Percentiles rank a stretch among this genome's conserved stretches.
phyloP scores from a whole-genome alignment of 352 stramenopile species.

The Pythium rishiriense region DNA sequence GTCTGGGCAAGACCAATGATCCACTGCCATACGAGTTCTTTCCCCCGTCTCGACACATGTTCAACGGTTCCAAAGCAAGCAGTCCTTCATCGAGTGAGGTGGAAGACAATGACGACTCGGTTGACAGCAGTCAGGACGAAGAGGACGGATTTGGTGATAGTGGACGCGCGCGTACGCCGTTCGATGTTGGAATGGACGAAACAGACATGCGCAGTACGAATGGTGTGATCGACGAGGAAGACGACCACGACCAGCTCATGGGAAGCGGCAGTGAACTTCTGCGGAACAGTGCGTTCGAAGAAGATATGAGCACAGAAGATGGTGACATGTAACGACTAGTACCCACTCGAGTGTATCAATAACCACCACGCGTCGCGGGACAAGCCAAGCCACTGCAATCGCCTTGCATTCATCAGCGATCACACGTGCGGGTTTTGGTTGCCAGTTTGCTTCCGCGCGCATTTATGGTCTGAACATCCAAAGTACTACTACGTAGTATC shows the following conservation, averaged over 20 bases:
- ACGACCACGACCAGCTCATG: constrained; percentile 73
- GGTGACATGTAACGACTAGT: constrained; percentile 30
- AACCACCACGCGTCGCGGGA: background rate
- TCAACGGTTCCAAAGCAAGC: constrained; percentile 62
- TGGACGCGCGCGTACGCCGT: background rate
- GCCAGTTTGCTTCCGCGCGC: too few relatives aligned
- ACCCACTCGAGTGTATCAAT: constrained; percentile 13
- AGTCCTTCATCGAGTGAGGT: constrained; percentile 59
- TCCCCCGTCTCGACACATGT: constrained; percentile 70
- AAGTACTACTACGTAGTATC: background rate
- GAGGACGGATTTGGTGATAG: constrained; percentile 16
- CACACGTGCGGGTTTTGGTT: too few relatives aligned
- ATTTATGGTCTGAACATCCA: background rate
- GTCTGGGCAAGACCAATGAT: constrained; percentile 27
- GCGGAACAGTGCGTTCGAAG: constrained; percentile 59
- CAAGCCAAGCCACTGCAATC: too few relatives aligned
- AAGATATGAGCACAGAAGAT: constrained; percentile 35
- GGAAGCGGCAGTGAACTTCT: constrained; percentile 75
- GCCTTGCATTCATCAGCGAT: background rate
- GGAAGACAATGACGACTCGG: constrained; percentile 33
- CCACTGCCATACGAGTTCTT: constrained; percentile 69
- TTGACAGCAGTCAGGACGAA: constrained; percentile 27
- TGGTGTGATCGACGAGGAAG: constrained; percentile 33
- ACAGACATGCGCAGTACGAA: constrained; percentile 32
- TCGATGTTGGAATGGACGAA: constrained; percentile 39